Conservation (phyloP, 2,329 filamentous ascomycete genomes). For the Penicillium freii region DNA sequence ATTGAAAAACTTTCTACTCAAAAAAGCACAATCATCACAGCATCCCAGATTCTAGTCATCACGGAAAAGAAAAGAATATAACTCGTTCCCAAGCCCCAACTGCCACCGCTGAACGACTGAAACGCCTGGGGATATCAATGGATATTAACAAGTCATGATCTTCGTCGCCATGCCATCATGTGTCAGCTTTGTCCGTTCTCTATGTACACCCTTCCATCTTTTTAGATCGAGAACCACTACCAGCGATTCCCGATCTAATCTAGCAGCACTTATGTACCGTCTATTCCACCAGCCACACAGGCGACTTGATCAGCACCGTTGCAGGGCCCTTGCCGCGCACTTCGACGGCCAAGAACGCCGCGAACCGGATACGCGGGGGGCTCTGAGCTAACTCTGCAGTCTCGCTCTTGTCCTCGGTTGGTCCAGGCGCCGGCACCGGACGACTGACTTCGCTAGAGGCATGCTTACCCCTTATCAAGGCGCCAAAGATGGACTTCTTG, state of each 20-base stretch:
- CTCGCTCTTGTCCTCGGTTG: slow-evolving; percentile 26
- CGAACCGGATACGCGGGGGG: slow-evolving; percentile 69
- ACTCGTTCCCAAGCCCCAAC: not conserved
- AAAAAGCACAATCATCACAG: not conserved
- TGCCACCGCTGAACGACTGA: slow-evolving; percentile 3
- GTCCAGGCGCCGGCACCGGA: slow-evolving; percentile 11
- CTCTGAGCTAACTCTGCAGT: slow-evolving; percentile 38
- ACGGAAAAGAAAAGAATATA: not conserved
- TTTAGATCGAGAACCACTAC: not conserved
- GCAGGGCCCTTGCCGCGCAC: slow-evolving; percentile 61
- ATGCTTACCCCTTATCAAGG: slow-evolving; percentile 40
- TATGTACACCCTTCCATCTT: slow-evolving; percentile 14
- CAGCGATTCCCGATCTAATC: not conserved
- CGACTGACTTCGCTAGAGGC: slow-evolving; percentile 13
- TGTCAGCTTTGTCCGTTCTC: slow-evolving; percentile 3
- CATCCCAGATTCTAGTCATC: slow-evolving; percentile 3
- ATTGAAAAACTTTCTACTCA: not conserved
- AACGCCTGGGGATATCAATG: slow-evolving; percentile 20
- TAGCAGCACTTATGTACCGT: not conserved
- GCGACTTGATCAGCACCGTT: slow-evolving; percentile 72
- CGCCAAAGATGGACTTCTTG: slow-evolving; percentile 45
- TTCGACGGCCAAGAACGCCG: slow-evolving; percentile 72
- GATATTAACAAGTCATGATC: slow-evolving; percentile 13
- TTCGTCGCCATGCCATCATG: slow-evolving; percentile 13
- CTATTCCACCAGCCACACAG: slow-evolving; percentile 56